Conservation (phyloP, 2,329 filamentous ascomycete genomes). For the Thermothelomyces thermophilus region DNA sequence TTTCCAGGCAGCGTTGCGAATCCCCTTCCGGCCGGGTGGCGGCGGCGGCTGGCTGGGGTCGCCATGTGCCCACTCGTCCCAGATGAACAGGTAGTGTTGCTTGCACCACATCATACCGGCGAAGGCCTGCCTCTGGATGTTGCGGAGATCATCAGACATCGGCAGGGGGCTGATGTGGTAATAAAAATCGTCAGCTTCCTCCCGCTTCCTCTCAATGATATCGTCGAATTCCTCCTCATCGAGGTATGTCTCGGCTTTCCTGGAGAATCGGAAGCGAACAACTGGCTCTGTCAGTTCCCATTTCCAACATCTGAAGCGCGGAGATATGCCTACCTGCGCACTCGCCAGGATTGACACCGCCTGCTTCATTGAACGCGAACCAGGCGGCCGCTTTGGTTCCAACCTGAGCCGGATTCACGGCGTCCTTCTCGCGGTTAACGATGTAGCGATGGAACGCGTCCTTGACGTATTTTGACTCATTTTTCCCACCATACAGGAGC, state of each 20-base stretch:
- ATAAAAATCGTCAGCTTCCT: slow-evolving; percentile 97
- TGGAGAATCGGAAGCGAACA: slow-evolving; percentile 83
- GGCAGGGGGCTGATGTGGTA: slow-evolving; percentile 86
- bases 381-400: slow-evolving; percentile 89
- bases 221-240: slow-evolving; percentile 93
- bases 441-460: slow-evolving; percentile 90
- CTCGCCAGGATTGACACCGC: slow-evolving; percentile 81
- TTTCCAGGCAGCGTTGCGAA: slow-evolving; percentile 87
- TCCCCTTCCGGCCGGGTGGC: slow-evolving; percentile 67
- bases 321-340: slow-evolving; percentile 64
- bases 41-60: slow-evolving; percentile 85
- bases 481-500: slow-evolving; percentile 67
- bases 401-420: slow-evolving; percentile 69
- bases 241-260: slow-evolving; percentile 66
- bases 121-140: slow-evolving; percentile 90
- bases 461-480: slow-evolving; percentile 81
- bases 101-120: slow-evolving; percentile 99
- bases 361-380: slow-evolving; percentile 85
- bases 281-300: slow-evolving; percentile 42
- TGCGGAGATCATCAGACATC: slow-evolving; percentile 87
- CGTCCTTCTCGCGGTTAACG: slow-evolving; percentile 70
- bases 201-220: slow-evolving; percentile 73
- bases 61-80: slow-evolving; percentile 96
- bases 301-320: slow-evolving; percentile 29
- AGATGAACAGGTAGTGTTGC: slow-evolving; percentile 93